phyloP scores from a whole-genome alignment of 345 rosid species.

The Turritis glabra region DNA sequence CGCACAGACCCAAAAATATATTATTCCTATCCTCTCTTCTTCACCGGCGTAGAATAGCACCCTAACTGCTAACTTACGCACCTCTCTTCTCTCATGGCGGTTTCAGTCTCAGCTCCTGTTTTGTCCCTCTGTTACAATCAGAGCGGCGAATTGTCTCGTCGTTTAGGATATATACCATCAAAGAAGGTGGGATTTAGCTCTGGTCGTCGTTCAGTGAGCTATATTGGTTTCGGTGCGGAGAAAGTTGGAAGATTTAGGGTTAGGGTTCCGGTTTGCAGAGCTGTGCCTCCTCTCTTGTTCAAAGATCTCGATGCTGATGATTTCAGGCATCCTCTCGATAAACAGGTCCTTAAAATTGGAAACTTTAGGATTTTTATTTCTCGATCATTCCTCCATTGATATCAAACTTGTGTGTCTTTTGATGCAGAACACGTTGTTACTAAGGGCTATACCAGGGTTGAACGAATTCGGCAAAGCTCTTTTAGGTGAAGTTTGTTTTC shows the following conservation, averaged over 20 bases:
- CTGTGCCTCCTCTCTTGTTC: constrained; percentile 60
- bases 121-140: constrained; percentile 43
- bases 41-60: constrained; percentile 22
- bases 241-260: constrained; percentile 39
- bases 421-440: constrained; percentile 74
- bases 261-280: constrained; percentile 54
- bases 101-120: constrained; percentile 43
- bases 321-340: constrained; percentile 89
- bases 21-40: neutral
- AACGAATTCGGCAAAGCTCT: constrained; percentile 76
- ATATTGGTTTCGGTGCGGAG: constrained; percentile 27
- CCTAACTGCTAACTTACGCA: constrained; percentile 7
- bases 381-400: neutral
- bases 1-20: neutral
- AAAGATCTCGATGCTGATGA: constrained; percentile 95
- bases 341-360: constrained; percentile 56
- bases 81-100: constrained; percentile 26
- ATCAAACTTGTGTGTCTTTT: neutral
- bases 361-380: neutral
- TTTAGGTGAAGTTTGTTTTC: constrained; percentile 50
- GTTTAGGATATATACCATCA: constrained; percentile 30
- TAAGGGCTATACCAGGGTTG: constrained; percentile 90
- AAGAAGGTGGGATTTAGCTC: constrained; percentile 5
- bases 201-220: constrained; percentile 19
- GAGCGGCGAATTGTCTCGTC: constrained; percentile 25